Evolutionary conservation across 1,284 basidiomycete species (phyloP).

Genomic region (Leccinum fallax): DNA sequence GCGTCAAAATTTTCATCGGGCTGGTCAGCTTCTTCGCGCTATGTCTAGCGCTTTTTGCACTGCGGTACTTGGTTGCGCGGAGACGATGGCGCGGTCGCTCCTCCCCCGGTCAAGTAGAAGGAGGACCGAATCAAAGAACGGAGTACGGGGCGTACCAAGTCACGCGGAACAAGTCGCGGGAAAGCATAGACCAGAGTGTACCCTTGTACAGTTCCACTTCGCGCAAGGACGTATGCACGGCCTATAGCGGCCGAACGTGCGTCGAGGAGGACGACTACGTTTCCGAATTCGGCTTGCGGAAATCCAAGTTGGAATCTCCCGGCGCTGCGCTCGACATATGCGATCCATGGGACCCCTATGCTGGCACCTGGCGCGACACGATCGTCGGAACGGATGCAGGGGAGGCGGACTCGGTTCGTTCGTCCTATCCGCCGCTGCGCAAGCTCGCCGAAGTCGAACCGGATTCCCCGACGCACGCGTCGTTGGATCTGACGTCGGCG

Average conservation of each 20-base stretch:
- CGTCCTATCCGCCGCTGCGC: slow-evolving; percentile 14
- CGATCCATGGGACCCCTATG: slow-evolving; percentile 30
- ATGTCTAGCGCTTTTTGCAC: slow-evolving; percentile 52
- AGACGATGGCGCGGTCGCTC: slow-evolving; percentile 33
- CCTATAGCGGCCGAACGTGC: neutral
- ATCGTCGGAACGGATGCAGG: slow-evolving; percentile 34
- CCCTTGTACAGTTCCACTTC: slow-evolving; percentile 33
- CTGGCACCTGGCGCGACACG: slow-evolving; percentile 29
- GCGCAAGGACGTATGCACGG: slow-evolving; percentile 27
- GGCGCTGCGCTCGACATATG: slow-evolving; percentile 6
- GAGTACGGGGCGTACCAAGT: slow-evolving; percentile 26
- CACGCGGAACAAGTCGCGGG: slow-evolving; percentile 19
- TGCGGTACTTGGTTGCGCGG: slow-evolving; percentile 51
- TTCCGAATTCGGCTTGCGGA: slow-evolving; percentile 31
- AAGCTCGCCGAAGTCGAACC: slow-evolving; percentile 1
- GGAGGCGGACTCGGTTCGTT: slow-evolving; percentile 11
- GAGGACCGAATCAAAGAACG: slow-evolving; percentile 11
- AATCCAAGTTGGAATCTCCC: slow-evolving; percentile 5
- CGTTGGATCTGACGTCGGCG: slow-evolving; percentile 29
- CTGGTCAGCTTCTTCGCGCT: slow-evolving; percentile 58
- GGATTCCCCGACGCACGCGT: slow-evolving; percentile 25
- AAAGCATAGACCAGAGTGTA: slow-evolving; percentile 27
- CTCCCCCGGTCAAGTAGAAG: slow-evolving; percentile 10
- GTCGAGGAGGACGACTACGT: slow-evolving; percentile 18
- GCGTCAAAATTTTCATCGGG: slow-evolving; percentile 60